phyloP scores from a whole-genome alignment of 2,329 filamentous ascomycete species.

The Penicillium sp. region DNA sequence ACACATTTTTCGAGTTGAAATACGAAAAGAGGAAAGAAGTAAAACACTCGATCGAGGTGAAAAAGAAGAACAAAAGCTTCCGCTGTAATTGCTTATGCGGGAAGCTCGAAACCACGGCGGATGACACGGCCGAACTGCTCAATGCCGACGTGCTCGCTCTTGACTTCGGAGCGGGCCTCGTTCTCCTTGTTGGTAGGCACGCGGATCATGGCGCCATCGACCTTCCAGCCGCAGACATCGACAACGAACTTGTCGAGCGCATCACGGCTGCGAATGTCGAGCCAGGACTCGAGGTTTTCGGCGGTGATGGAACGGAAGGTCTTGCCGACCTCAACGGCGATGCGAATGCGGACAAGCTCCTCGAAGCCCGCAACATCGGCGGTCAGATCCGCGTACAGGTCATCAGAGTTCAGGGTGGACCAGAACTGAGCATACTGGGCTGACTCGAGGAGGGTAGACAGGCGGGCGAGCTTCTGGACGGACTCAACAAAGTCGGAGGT shows the following conservation, averaged over 20 bases:
- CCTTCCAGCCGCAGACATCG: conserved; percentile 82
- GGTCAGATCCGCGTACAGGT: conserved; percentile 91
- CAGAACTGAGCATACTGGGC: conserved; percentile 93
- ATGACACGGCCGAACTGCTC: conserved; percentile 64
- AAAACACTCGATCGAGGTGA: conserved; percentile 5
- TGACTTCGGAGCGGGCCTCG: conserved; percentile 92
- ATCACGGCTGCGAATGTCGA: conserved; percentile 65
- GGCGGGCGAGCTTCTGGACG: conserved; percentile 77
- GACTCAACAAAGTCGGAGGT: conserved; percentile 71
- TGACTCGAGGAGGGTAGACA: conserved; percentile 84
- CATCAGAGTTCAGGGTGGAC: conserved; percentile 86
- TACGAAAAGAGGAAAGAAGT: conserved; percentile 16
- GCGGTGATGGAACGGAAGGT: conserved; percentile 71
- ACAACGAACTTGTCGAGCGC: conserved; percentile 74
- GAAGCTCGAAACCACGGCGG: conserved; percentile 81
- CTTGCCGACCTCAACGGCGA: conserved; percentile 82
- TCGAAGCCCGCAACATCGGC: conserved; percentile 95
- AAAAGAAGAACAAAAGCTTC: conserved; percentile 15
- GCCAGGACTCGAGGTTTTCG: conserved; percentile 69
- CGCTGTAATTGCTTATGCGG: conserved; percentile 50
- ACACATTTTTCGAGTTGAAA: conserved; percentile 13
- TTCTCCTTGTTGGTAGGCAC: conserved; percentile 95
- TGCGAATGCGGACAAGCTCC: conserved; percentile 85
- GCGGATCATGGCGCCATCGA: conserved; percentile 64
- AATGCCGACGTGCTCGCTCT: conserved; percentile 80